Base-by-base conservation (phyloP, 176 grass and related monocot genomes). In the Carex pumila region DNA sequence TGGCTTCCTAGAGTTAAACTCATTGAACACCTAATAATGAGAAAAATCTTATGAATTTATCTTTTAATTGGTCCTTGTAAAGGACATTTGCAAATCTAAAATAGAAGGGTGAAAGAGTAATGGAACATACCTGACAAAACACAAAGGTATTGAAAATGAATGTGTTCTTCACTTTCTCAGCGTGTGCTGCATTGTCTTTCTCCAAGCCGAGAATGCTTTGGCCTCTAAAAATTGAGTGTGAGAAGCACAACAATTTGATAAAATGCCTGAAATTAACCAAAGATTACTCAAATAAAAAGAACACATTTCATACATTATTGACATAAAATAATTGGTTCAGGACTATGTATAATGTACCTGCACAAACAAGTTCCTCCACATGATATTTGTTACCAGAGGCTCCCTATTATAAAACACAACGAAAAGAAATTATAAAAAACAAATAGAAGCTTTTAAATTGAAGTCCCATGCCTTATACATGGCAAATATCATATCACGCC, bases 131-230 rank as follows among this genome's bases (percentile, higher is more conserved):
- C 70, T 99, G 96, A 25, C 91, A 99, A 18, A 99, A 90, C 67
- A 99, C 96, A 84, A 99, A 99, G 3, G 96, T 91, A 83, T 95
- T 99, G 71, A 99, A 99, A 85, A 99, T 99, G 71, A 99, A 95
- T 1, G 93, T 93, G 80, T 99, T 94, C 89, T 95, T 99, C 43
- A 87, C 85, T 89, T 88, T 87, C 69, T 95, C 91, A 22, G 93
- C 93, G 79, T 99, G 96, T 8, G 84, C 88, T 39, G 1, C 18
- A 82, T 85, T 64, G 18, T 93, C 91, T 65, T 89, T 89, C 58
- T 88, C 88, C 83, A 99, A 90, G 29, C 82, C 86, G 68, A 99
- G 68, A 76, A 99, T 82, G 85, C 81, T 95, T 22, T 45, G 22
- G 30, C 96, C 96, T 71, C 57, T 88, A 83, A 99, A n/a, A 99